phyloP scores from a whole-genome alignment of 2,329 filamentous ascomycete species.

The Trichophyton mentagrophytes region DNA sequence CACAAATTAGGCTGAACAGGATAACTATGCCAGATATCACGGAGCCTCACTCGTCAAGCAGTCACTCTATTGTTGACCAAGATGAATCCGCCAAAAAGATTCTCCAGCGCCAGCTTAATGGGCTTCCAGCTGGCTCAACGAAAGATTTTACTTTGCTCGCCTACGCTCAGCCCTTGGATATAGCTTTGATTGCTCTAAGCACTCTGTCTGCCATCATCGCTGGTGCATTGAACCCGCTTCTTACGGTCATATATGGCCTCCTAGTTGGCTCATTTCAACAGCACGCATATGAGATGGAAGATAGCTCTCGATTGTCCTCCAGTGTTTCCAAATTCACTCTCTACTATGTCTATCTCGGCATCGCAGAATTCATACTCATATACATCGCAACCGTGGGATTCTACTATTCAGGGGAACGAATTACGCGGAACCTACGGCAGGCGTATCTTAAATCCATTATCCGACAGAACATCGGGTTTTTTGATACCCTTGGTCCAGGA shows the following conservation, averaged over 20 bases:
- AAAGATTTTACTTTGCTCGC: constrained; percentile 1
- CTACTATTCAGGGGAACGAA: constrained; percentile 45
- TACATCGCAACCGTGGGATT: constrained; percentile 49
- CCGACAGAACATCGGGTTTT: constrained; percentile 41
- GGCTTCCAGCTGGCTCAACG: neutral
- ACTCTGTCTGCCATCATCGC: constrained; percentile 2
- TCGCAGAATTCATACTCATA: constrained; percentile 45
- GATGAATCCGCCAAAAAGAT: neutral
- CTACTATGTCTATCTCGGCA: constrained; percentile 45
- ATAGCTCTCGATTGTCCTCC: neutral
- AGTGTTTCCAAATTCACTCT: constrained; percentile 7
- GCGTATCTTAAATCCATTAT: constrained; percentile 44
- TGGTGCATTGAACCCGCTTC: constrained; percentile 7
- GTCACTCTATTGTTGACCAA: neutral
- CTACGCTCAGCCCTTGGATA: constrained; percentile 1
- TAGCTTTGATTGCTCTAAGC: constrained; percentile 4
- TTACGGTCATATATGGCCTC: constrained; percentile 1
- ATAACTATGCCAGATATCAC: neutral
- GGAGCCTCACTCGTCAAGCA: neutral
- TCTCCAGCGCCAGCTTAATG: constrained; percentile 3
- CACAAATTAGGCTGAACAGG: neutral
- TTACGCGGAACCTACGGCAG: constrained; percentile 46
- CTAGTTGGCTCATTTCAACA: neutral
- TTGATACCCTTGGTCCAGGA: constrained; percentile 35
- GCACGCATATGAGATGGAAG: constrained; percentile 17